Base-by-base conservation (phyloP, 2,329 filamentous ascomycete species). In the Botrytis pseudocinerea region DNA sequence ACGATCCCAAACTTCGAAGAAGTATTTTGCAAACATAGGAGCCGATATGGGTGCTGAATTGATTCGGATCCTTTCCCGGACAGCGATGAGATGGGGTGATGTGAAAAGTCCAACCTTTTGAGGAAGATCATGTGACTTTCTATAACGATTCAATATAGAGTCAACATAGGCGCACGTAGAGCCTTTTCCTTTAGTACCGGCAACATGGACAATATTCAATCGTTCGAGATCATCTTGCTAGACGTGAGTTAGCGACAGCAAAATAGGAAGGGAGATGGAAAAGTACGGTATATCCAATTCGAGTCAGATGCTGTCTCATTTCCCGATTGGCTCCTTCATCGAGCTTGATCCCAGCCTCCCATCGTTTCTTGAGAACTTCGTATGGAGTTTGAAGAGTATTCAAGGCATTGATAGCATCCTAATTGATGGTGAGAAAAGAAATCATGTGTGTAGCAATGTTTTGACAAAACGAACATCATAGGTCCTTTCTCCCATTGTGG, bases 371-470 rank as follows among this genome's bases (percentile, higher is more conserved):
- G 28, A 98, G 88, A 69, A 94, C 88, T 66, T 92, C 89, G 80
- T 92, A 95, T 70, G 97, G 97, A 60, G 93, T 94, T 82, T 99
- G 96, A 69, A 98, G 89, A 62, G 93, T 92, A 82, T 98, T 98
- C 80, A 98, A 88, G 57, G 92, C 90, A 77, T 90, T 86, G 76
- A 98, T 90, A 65, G 95, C 96, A 81, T 96, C 94, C 94, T 97
- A 69, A 44, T 40, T 32, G 44, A 48, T 61, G 63, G 72, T 76
- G 38, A 75, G 73, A 57, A 40, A 42, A 64, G 35, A 42, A 59
- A 25, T 62, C 28, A 64, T 4, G 28, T 32, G n/a, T n/a, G 42
- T 44, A 42, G 61, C 40, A 42, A 64, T 46, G 16, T 46, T 42
- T 7, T n/a, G 60, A 32, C 44, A 42, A 69, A 32, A 60, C 73